Base-by-base conservation (phyloP, 352 stramenopile genomes). In the Lagenidium giganteum region DNA sequence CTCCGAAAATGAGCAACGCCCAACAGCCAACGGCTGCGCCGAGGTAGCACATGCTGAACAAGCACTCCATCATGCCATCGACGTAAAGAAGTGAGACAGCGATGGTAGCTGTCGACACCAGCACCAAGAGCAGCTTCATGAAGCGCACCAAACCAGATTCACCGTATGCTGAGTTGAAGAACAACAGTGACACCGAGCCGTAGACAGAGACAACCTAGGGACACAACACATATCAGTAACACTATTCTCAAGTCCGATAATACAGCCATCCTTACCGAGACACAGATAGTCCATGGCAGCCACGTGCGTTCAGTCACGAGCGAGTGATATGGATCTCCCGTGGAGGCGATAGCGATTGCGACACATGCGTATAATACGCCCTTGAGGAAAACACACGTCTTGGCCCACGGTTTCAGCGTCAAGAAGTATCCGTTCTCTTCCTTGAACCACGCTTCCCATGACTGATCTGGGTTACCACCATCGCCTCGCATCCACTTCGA, bases 381-480 rank as follows among this genome's bases (percentile, higher is more conserved):
- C 54, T 96, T 96, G 32, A 93, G 60, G 11, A 89, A 51, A 37
- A 89, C 87, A 42, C 88, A 83, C 21, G 79, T 35, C 61, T 97
- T 97, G 27, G 87, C 90, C 30, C 64, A 65, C 25, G 78, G 62
- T 17, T 70, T 72, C 40, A 97, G 65, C 17, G 70, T 83, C 29
- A 81, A 73, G 61, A 92, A 95, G 55, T 88, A 93, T 32, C 68
- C 66, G 47, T 92, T 96, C 53, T 96, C 90, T 42, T 97, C 90
- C 51, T 79, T 88, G 58, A 79, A 96, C 86, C 91, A 96, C 39
- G 92, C 85, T 12, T 85, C 80, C 91, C 91, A 98, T 47, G 83
- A 96, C 41, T 96, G 88, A 14, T 78, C 58, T 9, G 83, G 63
- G 56, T 87, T 88, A 54, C 91, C 91, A 50, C 83, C 77, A 12